Conservation (phyloP, 2,329 filamentous ascomycete genomes). For the Exophiala aquamarina region DNA sequence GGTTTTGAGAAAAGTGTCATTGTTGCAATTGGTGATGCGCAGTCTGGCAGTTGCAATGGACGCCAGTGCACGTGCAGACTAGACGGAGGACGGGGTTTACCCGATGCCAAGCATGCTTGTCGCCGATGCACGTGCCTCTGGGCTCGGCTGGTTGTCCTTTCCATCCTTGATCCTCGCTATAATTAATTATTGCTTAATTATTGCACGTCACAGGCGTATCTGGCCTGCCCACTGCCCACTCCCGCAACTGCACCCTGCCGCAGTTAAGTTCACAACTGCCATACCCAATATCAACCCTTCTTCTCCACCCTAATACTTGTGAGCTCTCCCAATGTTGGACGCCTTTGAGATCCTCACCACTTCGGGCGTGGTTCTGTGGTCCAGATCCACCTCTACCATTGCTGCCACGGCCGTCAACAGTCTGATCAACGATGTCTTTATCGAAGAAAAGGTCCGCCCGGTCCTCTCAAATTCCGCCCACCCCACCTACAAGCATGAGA, state of each 20-base stretch:
- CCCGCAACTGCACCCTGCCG: too few species aligned
- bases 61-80: too few species aligned
- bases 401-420: conserved; percentile 84
- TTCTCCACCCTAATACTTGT: not conserved
- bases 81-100: too few species aligned
- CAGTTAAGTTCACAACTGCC: too few species aligned
- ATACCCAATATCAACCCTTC: not conserved
- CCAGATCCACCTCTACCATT: conserved; percentile 77
- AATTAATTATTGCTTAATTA: too few species aligned
- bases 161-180: not conserved
- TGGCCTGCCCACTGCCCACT: too few species aligned
- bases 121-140: too few species aligned
- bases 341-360: conserved; percentile 96
- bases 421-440: conserved; percentile 95
- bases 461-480: conserved; percentile 62
- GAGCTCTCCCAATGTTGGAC: conserved; percentile 70
- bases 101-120: too few species aligned
- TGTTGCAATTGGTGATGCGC: too few species aligned
- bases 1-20: too few species aligned
- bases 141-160: not conserved
- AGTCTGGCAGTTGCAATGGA: too few species aligned
- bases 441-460: conserved; percentile 78
- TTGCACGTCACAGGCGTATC: too few species aligned
- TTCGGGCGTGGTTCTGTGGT: conserved; percentile 96
- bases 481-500: conserved; percentile 81